Percentiles rank a stretch among this genome's conserved stretches.
Conservation (phyloP, 768 basidiomycete species). For the Leccinum aurantiacum region DNA sequence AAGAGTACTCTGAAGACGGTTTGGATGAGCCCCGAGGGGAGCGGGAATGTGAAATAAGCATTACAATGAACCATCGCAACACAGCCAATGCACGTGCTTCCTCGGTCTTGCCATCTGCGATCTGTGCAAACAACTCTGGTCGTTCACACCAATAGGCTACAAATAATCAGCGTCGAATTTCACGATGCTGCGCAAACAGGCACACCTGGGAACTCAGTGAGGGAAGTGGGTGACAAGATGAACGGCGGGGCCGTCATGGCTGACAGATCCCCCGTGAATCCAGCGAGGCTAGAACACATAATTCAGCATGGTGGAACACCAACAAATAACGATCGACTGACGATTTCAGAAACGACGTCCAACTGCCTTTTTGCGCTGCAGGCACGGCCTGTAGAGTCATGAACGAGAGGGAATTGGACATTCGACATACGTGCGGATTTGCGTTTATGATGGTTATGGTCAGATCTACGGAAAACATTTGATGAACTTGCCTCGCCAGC, state of each 20-base stretch:
- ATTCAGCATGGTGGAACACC: conserved; percentile 3
- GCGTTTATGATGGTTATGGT: conserved; percentile 24
- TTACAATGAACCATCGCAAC: conserved; percentile 93
- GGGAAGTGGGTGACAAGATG: conserved; percentile 86
- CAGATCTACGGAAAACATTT: conserved; percentile 24
- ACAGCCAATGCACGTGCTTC: conserved; percentile 78
- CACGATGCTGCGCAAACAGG: conserved; percentile 2
- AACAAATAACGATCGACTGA: conserved; percentile 39
- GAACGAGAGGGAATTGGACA: conserved; percentile 20
- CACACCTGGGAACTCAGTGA: conserved; percentile 89
- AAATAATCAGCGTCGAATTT: conserved; percentile 6
- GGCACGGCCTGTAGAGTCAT: conserved; percentile 62
- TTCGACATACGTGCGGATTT: conserved; percentile 39
- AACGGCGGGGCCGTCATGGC: conserved; percentile 85
- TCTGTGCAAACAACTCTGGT: conserved; percentile 84
- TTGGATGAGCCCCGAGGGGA: conserved; percentile 5
- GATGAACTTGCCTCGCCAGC: conserved; percentile 40
- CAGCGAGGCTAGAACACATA: conserved; percentile 59
- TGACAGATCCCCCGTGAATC: conserved; percentile 85
- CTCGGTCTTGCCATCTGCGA: conserved; percentile 70
- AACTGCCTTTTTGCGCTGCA: conserved; percentile 78
- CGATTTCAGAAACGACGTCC: conserved; percentile 92
- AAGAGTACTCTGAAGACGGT: conserved; percentile 65
- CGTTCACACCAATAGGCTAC: conserved; percentile 97
- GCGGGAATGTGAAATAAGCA: neutral